These are phyloP conservation scores for Colletotrichum sp. DNA, from an alignment of 2,329 filamentous ascomycete species.

Conservation along the genomic window DNA sequence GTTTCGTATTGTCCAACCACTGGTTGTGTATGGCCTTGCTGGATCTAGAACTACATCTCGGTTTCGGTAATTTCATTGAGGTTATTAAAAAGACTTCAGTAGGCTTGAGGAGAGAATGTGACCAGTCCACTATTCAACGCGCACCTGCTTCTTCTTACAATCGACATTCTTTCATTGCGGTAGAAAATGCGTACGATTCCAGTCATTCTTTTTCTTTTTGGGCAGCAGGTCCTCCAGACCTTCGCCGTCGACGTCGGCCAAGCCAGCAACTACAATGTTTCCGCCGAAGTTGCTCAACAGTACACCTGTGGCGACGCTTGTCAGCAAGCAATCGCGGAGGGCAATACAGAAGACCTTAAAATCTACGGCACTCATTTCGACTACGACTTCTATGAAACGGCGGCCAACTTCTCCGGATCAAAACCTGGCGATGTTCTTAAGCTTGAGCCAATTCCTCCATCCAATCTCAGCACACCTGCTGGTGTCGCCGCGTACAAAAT, in stretches of 20 bases:
- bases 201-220: background rate
- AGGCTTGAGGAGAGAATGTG: background rate
- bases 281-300: background rate
- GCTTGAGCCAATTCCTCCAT: background rate
- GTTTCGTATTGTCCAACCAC: background rate
- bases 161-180: background rate
- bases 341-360: background rate
- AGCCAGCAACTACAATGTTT: background rate
- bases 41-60: background rate
- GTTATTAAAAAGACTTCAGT: no score
- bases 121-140: background rate
- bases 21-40: no score
- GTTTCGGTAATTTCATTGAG: background rate
- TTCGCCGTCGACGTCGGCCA: background rate
- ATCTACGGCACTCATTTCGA: background rate
- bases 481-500: background rate
- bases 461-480: background rate
- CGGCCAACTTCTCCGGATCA: background rate
- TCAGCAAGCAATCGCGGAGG: background rate
- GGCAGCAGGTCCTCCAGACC: background rate
- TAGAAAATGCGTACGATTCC: background rate
- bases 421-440: background rate
- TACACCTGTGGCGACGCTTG: background rate
- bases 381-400: background rate
- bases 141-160: no score